Evolutionary conservation across 768 basidiomycete species (phyloP).

Genomic region (Rhodotorula diobovata): DNA sequence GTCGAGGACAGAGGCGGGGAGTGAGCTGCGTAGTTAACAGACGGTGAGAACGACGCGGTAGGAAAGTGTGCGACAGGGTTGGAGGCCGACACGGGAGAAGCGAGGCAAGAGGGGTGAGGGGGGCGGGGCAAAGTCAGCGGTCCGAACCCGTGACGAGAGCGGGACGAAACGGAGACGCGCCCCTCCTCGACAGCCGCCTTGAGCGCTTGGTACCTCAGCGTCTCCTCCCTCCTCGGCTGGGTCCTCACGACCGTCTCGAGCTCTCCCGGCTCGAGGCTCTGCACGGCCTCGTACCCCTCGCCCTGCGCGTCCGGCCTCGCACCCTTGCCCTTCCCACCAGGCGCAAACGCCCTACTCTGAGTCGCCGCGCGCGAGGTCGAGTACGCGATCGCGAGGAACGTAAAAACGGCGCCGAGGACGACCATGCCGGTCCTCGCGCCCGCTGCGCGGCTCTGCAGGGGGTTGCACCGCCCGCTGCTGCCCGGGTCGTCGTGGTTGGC

Average conservation of each 20-base stretch:
- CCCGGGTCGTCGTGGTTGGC: slow-evolving; percentile 75
- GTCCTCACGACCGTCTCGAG: slow-evolving; percentile 59
- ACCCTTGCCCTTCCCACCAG: slow-evolving; percentile 51
- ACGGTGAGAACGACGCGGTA: not conserved
- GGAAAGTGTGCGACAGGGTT: not conserved
- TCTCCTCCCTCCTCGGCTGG: slow-evolving; percentile 33
- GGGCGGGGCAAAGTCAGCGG: not conserved
- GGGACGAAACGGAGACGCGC: slow-evolving; percentile 49
- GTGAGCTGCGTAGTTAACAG: slow-evolving; percentile 56
- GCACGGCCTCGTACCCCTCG: slow-evolving; percentile 58
- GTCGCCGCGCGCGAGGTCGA: slow-evolving; percentile 95
- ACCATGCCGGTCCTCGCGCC: slow-evolving; percentile 79
- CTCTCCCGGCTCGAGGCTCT: slow-evolving; percentile 50
- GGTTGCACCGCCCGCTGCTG: slow-evolving; percentile 68
- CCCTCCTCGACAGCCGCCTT: slow-evolving; percentile 95
- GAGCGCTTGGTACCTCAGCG: slow-evolving; percentile 65
- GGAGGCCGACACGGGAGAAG: too few species aligned
- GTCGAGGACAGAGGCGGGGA: slow-evolving; percentile 79
- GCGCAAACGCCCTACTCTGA: slow-evolving; percentile 78
- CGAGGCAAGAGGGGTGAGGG: not conserved
- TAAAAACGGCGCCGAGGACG: slow-evolving; percentile 86
- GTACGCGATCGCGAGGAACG: slow-evolving; percentile 96
- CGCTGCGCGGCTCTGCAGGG: slow-evolving; percentile 60
- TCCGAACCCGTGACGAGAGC: not conserved
- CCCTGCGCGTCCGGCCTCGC: slow-evolving; percentile 46